Evolutionary conservation across 495 filamentous ascomycete genomes (phyloP), one percentile per base, ranked within the genome.

Genomic region (Penicillium arizonense): DNA sequence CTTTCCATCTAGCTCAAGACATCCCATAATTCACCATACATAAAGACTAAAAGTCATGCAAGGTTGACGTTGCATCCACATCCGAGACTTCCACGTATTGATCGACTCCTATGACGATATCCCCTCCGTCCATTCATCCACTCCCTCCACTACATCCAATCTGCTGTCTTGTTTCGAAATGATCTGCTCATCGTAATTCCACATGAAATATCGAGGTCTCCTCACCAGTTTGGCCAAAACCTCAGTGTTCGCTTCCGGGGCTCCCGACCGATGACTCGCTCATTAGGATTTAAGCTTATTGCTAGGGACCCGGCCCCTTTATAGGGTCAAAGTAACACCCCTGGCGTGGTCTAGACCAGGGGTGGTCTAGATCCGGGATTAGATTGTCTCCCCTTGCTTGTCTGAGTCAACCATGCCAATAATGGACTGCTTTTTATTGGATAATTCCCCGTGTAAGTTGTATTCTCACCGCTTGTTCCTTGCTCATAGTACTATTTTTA

Each of bases 211-310:
- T 13, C n/a, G 1, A 34, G 16, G 11, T 12, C 26, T 33, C 11
- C 1, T 45, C 14, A 21, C 7, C 28, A 30, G 28, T 30, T 14
- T 46, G 10, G 3, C 10, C 9, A 45, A 30, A 11, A 16, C 5
- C 1, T 3, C 8, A 9, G 18, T 20, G 16, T 18, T 26, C 14
- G 20, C 11, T 32, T 26, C 26, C 18, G 44, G 21, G 3, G 5
- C 4, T 26, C 33, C 42, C 26, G 41, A n/a, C 11, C 23, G 38
- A 55, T 34, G 45, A 48, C 32, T 50, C 47, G 36, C 12, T 28
- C 42, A 39, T 40, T 39, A 32, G 26, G 16, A 42, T 42, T 51
- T 57, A 57, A 57, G 49, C 55, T 57, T 43, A 53, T 47, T 13
- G 3, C 32, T 37, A 37, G 43, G 28, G 38, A 28, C 18, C 18